Evolutionary conservation across 176 grass and related monocot genomes (phyloP).

Genomic region (Paspalum vaginatum): DNA sequence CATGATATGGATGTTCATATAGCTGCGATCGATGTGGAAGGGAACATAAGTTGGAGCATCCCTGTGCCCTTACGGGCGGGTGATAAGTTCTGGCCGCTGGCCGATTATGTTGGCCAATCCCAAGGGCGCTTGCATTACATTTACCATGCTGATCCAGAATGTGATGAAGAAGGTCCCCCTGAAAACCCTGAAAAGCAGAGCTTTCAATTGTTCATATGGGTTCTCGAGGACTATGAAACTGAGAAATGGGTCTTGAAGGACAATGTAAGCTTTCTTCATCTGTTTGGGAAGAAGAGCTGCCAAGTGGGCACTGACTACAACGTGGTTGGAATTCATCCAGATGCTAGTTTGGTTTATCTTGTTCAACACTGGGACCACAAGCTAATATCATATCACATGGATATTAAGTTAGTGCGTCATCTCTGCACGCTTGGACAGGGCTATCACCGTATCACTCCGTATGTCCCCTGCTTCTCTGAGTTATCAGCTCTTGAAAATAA

Average conservation of each 20-base stretch:
- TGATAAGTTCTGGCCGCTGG: too few relatives aligned
- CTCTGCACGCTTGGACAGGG: background rate
- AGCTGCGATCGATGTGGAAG: background rate
- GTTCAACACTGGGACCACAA: background rate
- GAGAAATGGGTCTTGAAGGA: background rate
- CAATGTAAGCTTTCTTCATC: background rate
- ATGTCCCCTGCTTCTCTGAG: background rate
- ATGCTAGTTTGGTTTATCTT: constrained; percentile 6
- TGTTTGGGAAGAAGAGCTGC: background rate
- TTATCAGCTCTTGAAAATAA: background rate
- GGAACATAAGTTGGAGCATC: background rate
- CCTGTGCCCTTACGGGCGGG: background rate
- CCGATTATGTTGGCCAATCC: constrained; percentile 2
- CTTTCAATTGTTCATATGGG: background rate
- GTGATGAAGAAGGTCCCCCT: background rate
- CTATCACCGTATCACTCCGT: background rate
- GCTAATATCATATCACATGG: background rate
- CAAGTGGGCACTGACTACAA: too few relatives aligned
- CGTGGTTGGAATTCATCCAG: background rate
- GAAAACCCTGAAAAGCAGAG: background rate
- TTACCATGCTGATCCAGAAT: background rate
- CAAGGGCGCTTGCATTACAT: constrained; percentile 1
- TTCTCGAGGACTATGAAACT: background rate
- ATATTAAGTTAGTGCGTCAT: background rate
- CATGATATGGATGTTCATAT: background rate